Conservation (phyloP, 1,139 yeast genomes). For the Taiozyma sp. region DNA sequence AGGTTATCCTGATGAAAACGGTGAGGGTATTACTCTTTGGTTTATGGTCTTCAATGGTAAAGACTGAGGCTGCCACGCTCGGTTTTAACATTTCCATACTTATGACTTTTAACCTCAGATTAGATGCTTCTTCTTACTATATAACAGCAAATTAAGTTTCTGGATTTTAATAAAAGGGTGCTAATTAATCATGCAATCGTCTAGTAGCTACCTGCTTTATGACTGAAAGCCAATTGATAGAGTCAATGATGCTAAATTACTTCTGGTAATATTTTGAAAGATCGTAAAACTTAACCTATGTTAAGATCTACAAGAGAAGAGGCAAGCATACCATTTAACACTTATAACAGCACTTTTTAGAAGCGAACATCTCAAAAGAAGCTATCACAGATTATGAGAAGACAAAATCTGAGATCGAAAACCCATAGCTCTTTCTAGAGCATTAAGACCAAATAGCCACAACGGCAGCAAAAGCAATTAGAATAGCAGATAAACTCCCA, state of each 20-base stretch:
- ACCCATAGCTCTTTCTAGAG: not conserved
- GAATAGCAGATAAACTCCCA: not conserved
- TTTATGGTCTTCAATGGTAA: constrained; percentile 11
- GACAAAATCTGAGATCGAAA: not conserved
- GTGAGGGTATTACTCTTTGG: constrained; percentile 7
- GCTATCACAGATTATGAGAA: not conserved
- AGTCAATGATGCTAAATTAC: too few species aligned
- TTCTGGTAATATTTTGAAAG: too few species aligned
- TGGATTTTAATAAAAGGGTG: too few species aligned
- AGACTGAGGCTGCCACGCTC: not conserved
- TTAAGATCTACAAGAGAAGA: not conserved
- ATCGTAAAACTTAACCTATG: too few species aligned
- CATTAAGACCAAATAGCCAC: not conserved
- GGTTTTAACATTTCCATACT: too few species aligned
- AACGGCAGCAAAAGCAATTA: not conserved
- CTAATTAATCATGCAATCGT: too few species aligned
- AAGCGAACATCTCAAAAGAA: not conserved
- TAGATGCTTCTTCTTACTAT: too few species aligned
- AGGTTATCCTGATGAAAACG: constrained; percentile 5
- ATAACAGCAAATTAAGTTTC: too few species aligned
- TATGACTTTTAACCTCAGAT: too few species aligned
- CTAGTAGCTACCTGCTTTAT: too few species aligned
- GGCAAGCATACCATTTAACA: not conserved
- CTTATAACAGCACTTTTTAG: not conserved
- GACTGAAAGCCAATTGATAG: too few species aligned